These are phyloP conservation scores for Rhizopogon vulgaris DNA, from an alignment of 768 basidiomycete genomes.

Conservation along the genomic window DNA sequence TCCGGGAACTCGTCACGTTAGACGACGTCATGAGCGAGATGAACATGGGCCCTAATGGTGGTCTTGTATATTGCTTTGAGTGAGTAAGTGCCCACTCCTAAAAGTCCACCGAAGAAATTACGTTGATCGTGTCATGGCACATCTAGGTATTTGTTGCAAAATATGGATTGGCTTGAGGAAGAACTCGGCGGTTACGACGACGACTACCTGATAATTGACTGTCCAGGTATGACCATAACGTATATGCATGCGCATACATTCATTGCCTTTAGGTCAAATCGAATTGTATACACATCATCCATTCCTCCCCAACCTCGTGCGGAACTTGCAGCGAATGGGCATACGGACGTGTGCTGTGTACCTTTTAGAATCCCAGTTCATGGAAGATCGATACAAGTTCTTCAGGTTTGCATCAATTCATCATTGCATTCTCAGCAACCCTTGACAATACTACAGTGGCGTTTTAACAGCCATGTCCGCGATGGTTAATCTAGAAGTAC, in stretches of 20 bases:
- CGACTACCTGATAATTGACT: conserved; percentile 92
- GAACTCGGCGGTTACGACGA: conserved; percentile 92
- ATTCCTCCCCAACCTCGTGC: conserved; percentile 87
- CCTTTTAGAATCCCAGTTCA: conserved; percentile 96
- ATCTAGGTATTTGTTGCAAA: conserved; percentile 85
- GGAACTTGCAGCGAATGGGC: conserved; percentile 64
- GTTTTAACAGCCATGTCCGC: conserved; percentile 98
- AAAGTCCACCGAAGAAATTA: neutral
- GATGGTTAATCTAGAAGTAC: conserved; percentile 96
- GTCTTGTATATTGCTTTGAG: conserved; percentile 98
- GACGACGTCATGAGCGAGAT: conserved; percentile 96
- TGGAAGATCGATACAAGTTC: conserved; percentile 99
- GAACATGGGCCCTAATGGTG: conserved; percentile 94
- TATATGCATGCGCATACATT: conserved; percentile 2
- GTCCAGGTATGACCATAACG: conserved; percentile 57
- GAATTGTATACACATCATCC: conserved; percentile 99
- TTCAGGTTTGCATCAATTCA: conserved; percentile 57
- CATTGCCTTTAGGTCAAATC: conserved; percentile 69
- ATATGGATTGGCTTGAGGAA: conserved; percentile 98
- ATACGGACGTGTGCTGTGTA: conserved; percentile 88
- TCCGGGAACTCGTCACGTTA: conserved; percentile 84
- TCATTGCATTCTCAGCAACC: neutral
- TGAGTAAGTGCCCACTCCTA: conserved; percentile 54
- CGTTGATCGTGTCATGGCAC: neutral
- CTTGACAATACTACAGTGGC: conserved; percentile 45